Base-by-base conservation (phyloP, 371 early-diverging fungal genomes). In the Encephalitozoon intestinalis region DNA sequence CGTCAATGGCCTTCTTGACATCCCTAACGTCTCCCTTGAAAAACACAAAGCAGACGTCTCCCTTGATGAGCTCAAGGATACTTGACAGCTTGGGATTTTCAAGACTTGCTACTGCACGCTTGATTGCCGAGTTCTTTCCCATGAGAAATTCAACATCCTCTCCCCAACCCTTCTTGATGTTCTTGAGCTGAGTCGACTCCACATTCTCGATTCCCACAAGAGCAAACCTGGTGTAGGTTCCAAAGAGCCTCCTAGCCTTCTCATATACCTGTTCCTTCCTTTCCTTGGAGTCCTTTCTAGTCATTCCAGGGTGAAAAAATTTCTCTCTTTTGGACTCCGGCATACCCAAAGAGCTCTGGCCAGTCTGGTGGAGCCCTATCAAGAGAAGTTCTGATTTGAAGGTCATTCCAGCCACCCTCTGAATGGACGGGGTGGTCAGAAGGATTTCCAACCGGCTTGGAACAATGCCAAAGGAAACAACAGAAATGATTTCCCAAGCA, bases 91-190 rank as follows among this genome's bases (percentile, higher is more conserved):
- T 88, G 84, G 93, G 92, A 87, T 88, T 91, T 80, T 90, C 87
- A 77, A 91, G 81, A 79, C 88, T 88, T 84, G 90, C 89, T 79
- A 99, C 88, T 70, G 92, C 95, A 86, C 92, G 90, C 83, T 94
- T 94, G 70, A 99, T 94, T 91, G 94, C 94, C 86, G 98, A 97
- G 93, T 99, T 99, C 91, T 99, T 99, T 83, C 97, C 98, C 94
- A 97, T 95, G 52, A 99, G 89, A 68, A 97, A 90, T 83, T 89
- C 91, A 80, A 90, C 94, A 69, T 91, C 87, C 65, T 90, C 91
- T 86, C 96, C 91, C 84, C 95, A 90, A 71, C 89, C 86, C 82
- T 89, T 87, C 89, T 96, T 94, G 86, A 95, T 82, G 83, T 92
- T 89, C 90, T 99, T 98, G 92, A 97, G 94, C 89, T 97, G 97